A percentile compares a stretch with the other conserved stretches of the same genome.
Evolutionary conservation across 2,329 filamentous ascomycete genomes (phyloP).

Genomic region (Sporothrix pallida): DNA sequence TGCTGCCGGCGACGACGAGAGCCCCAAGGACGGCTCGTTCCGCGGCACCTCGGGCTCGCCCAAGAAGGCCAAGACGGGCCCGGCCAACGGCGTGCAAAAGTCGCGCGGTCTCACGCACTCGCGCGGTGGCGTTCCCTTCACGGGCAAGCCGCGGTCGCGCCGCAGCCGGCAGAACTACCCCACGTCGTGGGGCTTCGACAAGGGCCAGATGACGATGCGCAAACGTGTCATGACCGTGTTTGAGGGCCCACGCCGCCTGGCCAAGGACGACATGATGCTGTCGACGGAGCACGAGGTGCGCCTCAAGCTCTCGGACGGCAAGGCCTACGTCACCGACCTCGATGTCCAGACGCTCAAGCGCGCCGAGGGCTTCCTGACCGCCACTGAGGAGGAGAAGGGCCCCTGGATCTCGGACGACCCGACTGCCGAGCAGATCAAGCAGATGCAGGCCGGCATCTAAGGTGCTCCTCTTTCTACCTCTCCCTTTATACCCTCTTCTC

Average conservation of each 20-base stretch:
- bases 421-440: slow-evolving; percentile 63
- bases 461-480: background rate
- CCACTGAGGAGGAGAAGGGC: slow-evolving; percentile 86
- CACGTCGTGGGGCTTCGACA: slow-evolving; percentile 88
- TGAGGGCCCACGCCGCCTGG: slow-evolving; percentile 83
- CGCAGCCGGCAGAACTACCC: slow-evolving; percentile 95
- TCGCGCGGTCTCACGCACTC: slow-evolving; percentile 78
- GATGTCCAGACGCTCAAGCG: slow-evolving; percentile 89
- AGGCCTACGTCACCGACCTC: slow-evolving; percentile 87
- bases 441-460: slow-evolving; percentile 50
- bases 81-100: slow-evolving; percentile 64
- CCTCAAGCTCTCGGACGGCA: slow-evolving; percentile 75
- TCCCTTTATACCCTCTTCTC: background rate
- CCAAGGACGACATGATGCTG: slow-evolving; percentile 99
- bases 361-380: slow-evolving; percentile 80
- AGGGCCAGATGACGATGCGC: slow-evolving; percentile 97
- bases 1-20: slow-evolving; percentile 58
- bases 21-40: slow-evolving; percentile 27
- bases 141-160: slow-evolving; percentile 67
- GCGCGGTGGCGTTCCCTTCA: slow-evolving; percentile 70
- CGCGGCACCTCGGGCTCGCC: slow-evolving; percentile 46
- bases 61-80: slow-evolving; percentile 60
- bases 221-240: slow-evolving; percentile 95
- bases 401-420: slow-evolving; percentile 79
- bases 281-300: slow-evolving; percentile 94